phyloP scores from a whole-genome alignment of 169 alveolate genomes.

The Theileria annulata region DNA sequence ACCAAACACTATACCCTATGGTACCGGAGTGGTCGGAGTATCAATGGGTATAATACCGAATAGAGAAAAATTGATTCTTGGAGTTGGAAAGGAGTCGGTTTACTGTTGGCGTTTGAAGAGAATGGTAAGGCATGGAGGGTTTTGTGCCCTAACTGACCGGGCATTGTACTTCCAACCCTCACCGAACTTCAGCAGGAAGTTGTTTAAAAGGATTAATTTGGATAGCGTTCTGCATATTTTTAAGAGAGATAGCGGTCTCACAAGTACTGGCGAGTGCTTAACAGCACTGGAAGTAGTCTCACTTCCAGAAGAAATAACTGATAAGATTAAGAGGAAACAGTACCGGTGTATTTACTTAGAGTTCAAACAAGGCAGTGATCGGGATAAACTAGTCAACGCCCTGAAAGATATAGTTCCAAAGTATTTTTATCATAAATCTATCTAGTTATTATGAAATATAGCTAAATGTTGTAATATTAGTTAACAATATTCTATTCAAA shows the following conservation, averaged over 20 bases:
- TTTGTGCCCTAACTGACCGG: constrained; percentile 73
- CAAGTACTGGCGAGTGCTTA: constrained; percentile 63
- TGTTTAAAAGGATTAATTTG: constrained; percentile 73
- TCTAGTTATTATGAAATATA: not conserved
- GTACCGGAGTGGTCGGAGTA: constrained; percentile 29
- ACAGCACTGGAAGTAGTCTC: constrained; percentile 83
- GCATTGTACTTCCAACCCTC: constrained; percentile 79
- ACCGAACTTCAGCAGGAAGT: constrained; percentile 82
- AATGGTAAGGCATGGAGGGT: constrained; percentile 78
- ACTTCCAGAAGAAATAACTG: constrained; percentile 68
- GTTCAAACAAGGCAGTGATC: constrained; percentile 67
- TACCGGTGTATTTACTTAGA: constrained; percentile 79
- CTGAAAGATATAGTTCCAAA: constrained; percentile 65
- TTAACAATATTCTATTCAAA: no score
- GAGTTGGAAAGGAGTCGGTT: constrained; percentile 61
- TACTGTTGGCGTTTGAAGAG: constrained; percentile 79
- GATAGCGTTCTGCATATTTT: constrained; percentile 74
- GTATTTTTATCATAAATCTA: no score
- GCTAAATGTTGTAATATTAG: not conserved
- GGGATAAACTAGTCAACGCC: constrained; percentile 73
- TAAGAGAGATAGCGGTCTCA: constrained; percentile 77
- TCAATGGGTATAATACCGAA: constrained; percentile 64
- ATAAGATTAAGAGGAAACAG: constrained; percentile 34
- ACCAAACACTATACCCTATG: constrained; percentile 5
- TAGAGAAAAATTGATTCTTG: constrained; percentile 67